Evolutionary conservation across 75 land plant genomes (phyloP).

Genomic region (Cupressus sempervirens): DNA sequence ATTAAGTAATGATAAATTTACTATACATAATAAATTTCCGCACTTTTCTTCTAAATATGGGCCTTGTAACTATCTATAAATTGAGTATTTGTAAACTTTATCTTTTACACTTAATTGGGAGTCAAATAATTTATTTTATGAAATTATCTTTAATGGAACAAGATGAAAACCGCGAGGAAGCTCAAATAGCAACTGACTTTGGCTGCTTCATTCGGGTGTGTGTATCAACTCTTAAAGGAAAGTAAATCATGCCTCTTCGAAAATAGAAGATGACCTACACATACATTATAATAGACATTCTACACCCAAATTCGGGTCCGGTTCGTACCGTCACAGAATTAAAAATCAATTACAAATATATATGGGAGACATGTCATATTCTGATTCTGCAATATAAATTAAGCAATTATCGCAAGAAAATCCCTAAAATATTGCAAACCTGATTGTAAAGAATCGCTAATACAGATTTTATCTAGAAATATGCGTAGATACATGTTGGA

Average conservation of each 20-base stretch:
- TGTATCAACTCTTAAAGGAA: not conserved
- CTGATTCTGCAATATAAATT: not conserved
- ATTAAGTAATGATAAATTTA: not conserved
- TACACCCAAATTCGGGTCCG: too few species aligned
- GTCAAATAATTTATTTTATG: not conserved
- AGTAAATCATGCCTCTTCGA: not conserved
- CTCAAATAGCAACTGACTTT: not conserved
- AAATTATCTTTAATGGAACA: not conserved
- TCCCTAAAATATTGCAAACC: not conserved
- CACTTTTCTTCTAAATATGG: not conserved
- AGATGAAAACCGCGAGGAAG: not conserved
- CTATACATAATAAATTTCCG: not conserved
- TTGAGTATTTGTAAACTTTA: not conserved
- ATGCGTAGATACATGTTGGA: not conserved
- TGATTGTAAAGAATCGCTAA: not conserved
- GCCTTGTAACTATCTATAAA: not conserved
- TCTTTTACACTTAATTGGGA: not conserved
- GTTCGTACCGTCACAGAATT: too few species aligned
- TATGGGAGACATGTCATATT: not conserved
- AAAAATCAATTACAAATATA: not conserved
- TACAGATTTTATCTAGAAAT: not conserved
- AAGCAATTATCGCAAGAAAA: not conserved
- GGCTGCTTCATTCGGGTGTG: not conserved
- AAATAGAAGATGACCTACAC: not conserved
- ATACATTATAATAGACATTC: not conserved